Percentiles rank a stretch among this genome's conserved stretches.
These are phyloP conservation scores for Aspergillus japonicus DNA, from an alignment of 2,329 filamentous ascomycete genomes.

Conservation along the genomic window DNA sequence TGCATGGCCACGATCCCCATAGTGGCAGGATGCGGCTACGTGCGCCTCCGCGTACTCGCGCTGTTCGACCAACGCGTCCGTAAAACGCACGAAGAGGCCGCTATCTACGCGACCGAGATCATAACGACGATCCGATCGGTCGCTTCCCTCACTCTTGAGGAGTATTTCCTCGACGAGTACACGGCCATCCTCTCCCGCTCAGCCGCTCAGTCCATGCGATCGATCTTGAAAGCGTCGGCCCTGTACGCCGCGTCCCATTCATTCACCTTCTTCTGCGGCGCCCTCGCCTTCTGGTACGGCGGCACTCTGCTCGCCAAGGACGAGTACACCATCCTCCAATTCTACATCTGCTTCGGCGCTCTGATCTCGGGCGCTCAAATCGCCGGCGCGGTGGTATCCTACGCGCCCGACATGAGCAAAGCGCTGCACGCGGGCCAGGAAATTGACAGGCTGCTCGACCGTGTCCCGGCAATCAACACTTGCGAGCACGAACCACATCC, in stretches of 20 bases:
- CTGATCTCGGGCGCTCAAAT: slow-evolving; percentile 37
- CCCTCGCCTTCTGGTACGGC: slow-evolving; percentile 64
- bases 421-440: slow-evolving; percentile 27
- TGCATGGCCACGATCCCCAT: slow-evolving; percentile 6
- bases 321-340: slow-evolving; percentile 41
- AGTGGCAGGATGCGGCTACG: slow-evolving; percentile 6
- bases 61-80: not conserved
- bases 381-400: slow-evolving; percentile 29
- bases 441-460: not conserved
- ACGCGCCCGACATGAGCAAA: slow-evolving; percentile 28
- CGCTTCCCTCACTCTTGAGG: slow-evolving; percentile 15
- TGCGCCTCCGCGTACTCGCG: slow-evolving; percentile 5
- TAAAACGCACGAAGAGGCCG: not conserved
- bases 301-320: slow-evolving; percentile 53
- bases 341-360: slow-evolving; percentile 47
- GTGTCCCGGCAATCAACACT: not conserved
- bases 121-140: slow-evolving; percentile 51
- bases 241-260: slow-evolving; percentile 33
- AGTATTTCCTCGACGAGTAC: not conserved
- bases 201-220: not conserved
- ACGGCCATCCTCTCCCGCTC: not conserved
- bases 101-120: slow-evolving; percentile 24
- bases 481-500: not conserved
- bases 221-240: slow-evolving; percentile 23
- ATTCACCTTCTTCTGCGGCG: slow-evolving; percentile 20